These are phyloP conservation scores for Suillus subluteus DNA, from an alignment of 768 basidiomycete species.

Conservation along the genomic window DNA sequence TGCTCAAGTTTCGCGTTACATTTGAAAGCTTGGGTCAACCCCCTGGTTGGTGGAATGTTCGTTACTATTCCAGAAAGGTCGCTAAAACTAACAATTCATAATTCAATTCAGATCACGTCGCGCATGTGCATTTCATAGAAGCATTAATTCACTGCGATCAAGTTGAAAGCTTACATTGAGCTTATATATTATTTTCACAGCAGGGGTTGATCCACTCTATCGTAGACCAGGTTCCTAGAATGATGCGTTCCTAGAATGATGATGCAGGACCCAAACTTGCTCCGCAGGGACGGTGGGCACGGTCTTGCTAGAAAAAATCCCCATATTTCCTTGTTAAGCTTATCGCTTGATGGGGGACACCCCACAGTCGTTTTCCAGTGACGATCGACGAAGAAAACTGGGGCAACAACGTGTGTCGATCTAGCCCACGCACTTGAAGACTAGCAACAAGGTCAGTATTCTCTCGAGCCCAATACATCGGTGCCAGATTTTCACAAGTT, in stretches of 20 bases:
- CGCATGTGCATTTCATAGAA: slow-evolving; percentile 1
- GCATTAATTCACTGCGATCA: not conserved
- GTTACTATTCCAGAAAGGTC: not conserved
- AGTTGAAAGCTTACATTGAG: not conserved
- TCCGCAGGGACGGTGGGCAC: not conserved
- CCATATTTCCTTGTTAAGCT: no score
- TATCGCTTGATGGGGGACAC: not conserved
- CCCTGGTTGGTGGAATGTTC: not conserved
- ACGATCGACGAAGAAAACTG: not conserved
- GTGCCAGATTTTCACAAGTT: not conserved
- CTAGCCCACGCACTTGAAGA: not conserved
- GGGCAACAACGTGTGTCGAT: not conserved
- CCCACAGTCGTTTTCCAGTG: not conserved
- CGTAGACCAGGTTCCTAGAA: not conserved
- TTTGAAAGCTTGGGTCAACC: not conserved
- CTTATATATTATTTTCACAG: slow-evolving; percentile 3
- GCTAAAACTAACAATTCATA: not conserved
- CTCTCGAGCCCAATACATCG: not conserved
- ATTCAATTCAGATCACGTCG: not conserved
- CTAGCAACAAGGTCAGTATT: not conserved
- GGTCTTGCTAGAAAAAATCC: not conserved
- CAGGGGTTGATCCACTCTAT: slow-evolving; percentile 3
- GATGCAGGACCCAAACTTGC: not conserved
- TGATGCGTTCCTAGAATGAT: not conserved
- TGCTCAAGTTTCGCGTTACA: not conserved